A percentile compares a stretch with the other conserved stretches of the same genome.
Evolutionary conservation across 257 asterid species (phyloP).

Genomic region (Fraxinus cuspidata): DNA sequence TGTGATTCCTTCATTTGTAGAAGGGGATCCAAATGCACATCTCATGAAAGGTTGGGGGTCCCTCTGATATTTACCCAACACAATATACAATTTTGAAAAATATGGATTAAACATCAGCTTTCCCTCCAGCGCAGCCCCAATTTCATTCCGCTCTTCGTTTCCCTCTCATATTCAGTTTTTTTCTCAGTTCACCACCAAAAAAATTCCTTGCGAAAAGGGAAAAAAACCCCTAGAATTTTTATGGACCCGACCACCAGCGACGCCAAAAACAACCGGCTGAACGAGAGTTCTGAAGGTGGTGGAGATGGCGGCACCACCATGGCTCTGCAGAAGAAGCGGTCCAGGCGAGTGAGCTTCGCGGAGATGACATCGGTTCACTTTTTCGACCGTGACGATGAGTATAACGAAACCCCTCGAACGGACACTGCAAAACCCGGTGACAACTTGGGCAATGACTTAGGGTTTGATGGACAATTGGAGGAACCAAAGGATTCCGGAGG

Average conservation of each 20-base stretch:
- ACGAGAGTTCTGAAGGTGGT: constrained; percentile 62
- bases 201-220: constrained; percentile 33
- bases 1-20: neutral
- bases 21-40: neutral
- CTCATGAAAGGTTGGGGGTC: neutral
- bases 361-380: constrained; percentile 85
- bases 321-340: constrained; percentile 66
- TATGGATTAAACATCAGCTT: neutral
- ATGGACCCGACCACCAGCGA: constrained; percentile 29
- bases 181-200: neutral
- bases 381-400: constrained; percentile 85
- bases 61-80: no score
- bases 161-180: neutral
- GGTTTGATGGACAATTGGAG: constrained; percentile 36
- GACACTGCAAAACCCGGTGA: constrained; percentile 30
- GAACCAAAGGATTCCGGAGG: constrained; percentile 41
- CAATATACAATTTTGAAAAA: neutral
- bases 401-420: constrained; percentile 48
- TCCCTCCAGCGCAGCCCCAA: constrained; percentile 3
- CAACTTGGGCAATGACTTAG: constrained; percentile 26
- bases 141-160: neutral
- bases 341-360: constrained; percentile 96
- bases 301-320: constrained; percentile 53
- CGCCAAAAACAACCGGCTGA: constrained; percentile 40
- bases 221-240: constrained; percentile 7